Evolutionary conservation across 2,329 filamentous ascomycete species (phyloP), one percentile per base, ranked within the genome.

Genomic region (Penicillium freii): DNA sequence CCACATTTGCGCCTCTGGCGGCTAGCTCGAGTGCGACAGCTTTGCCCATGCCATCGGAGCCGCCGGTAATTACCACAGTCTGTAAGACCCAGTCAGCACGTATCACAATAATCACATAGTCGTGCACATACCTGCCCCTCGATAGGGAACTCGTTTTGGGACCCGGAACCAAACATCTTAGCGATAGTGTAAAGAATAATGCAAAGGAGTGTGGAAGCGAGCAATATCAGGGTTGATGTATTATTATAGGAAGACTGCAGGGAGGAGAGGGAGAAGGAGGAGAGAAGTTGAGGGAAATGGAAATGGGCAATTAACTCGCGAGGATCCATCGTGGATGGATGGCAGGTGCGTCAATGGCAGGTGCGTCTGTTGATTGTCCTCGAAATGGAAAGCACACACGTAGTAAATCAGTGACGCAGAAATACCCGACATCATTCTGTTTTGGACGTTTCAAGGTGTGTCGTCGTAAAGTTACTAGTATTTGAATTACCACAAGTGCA

Each of bases 1-100:
- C 85, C 54, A 99, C 73, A 73, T 92, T 91, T 58, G 94, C 93
- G 46, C 94, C 94, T 73, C 92, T 92, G 49, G 83, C 79, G 3
- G 93, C 84, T 44, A 99, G 84, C 64, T 92, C 82, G 51, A 85
- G 82, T 5, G 88, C 92, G 21, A 87, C 84, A 51, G 86, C 85
- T 65, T 87, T 86, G 58, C 94, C 94, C 88, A 97, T 91, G 57
- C 94, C 94, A 71, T 97, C 90, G 0, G 94, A 97, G 33, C 88
- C 92, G 46, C 94, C 94, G 0, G 94, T 99, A 51, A 99, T 80
- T 54, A 97, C 80, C 51, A 95, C 82, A 2, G 92, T 96, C 92
- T 96, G 66, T 10, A 34, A 29, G 19, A 56, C 53, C 49, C 7
- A 48, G 52, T 69, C 40, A 70, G 60, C 25, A 44, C 4, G n/a